phyloP scores from a whole-genome alignment of 225 moss, liverwort and hornwort genomes.

The Lunularia cruciata region DNA sequence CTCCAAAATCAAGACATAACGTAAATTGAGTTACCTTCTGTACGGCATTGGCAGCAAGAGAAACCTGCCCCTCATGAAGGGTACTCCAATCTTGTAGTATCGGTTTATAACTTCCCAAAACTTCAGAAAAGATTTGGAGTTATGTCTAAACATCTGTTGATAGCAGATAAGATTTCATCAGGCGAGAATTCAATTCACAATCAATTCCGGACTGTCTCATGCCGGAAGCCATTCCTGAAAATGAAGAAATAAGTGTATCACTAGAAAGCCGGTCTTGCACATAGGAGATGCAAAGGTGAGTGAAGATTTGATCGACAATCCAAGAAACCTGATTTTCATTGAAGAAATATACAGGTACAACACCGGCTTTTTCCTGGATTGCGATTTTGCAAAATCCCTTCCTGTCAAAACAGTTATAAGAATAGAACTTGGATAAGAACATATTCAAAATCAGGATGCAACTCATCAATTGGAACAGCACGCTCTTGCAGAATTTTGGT shows the following conservation, averaged over 20 bases:
- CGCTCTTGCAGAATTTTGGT: too few relatives aligned
- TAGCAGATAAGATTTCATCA: neutral
- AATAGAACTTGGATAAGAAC: neutral
- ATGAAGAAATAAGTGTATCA: too few relatives aligned
- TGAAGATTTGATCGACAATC: neutral
- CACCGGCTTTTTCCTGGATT: constrained; percentile 66
- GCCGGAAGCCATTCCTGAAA: too few relatives aligned
- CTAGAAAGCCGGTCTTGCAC: too few relatives aligned
- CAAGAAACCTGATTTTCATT: constrained; percentile 79
- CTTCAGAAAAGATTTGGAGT: constrained; percentile 47
- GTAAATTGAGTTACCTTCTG: too few relatives aligned
- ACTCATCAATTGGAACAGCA: too few relatives aligned
- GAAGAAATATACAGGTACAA: constrained; percentile 88
- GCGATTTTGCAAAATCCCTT: constrained; percentile 81
- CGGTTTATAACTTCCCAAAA: constrained; percentile 68
- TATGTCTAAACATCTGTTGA: constrained; percentile 75
- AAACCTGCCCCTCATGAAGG: constrained; percentile 73
- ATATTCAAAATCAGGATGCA: neutral
- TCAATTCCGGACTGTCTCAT: too few relatives aligned
- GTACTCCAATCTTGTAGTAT: constrained; percentile 66
- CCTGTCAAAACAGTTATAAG: constrained; percentile 31
- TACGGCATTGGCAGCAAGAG: constrained; percentile 78
- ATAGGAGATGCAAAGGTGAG: too few relatives aligned
- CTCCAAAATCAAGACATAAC: too few relatives aligned
- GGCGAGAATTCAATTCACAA: neutral